Evolutionary conservation across 2,329 filamentous ascomycete genomes (phyloP).

Genomic region (Paraphoma sp.): DNA sequence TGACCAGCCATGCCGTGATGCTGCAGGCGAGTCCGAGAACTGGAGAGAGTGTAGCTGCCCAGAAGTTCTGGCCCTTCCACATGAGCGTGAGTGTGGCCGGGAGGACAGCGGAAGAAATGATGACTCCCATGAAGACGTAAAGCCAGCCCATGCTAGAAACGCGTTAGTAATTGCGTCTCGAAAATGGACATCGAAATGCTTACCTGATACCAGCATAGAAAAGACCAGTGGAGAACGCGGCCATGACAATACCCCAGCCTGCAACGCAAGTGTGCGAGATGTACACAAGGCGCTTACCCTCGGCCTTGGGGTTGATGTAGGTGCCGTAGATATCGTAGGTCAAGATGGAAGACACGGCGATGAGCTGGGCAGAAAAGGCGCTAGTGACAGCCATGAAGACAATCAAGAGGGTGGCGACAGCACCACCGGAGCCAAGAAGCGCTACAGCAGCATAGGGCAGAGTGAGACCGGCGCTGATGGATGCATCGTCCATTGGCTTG

Average conservation of each 20-base stretch:
- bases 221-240: constrained; percentile 77
- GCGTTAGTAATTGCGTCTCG: background rate
- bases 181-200: background rate
- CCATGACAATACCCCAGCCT: constrained; percentile 79
- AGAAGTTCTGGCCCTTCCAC: constrained; percentile 80
- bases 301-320: constrained; percentile 80
- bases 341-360: constrained; percentile 80
- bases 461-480: constrained; percentile 36
- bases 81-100: constrained; percentile 80
- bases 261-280: constrained; percentile 77
- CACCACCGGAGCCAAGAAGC: constrained; percentile 40
- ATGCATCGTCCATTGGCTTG: constrained; percentile 29
- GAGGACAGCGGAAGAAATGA: constrained; percentile 84
- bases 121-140: constrained; percentile 88
- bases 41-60: constrained; percentile 72
- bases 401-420: constrained; percentile 44
- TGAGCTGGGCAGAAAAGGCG: constrained; percentile 54
- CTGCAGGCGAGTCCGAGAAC: constrained; percentile 72
- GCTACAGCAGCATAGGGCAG: constrained; percentile 42
- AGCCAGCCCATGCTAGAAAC: constrained; percentile 74
- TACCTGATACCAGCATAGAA: constrained; percentile 40
- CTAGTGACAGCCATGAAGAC: constrained; percentile 58
- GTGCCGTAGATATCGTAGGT: constrained; percentile 90
- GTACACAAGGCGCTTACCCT: constrained; percentile 77
- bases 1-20: constrained; percentile 59